A percentile compares a stretch with the other conserved stretches of the same genome.
Evolutionary conservation across 2,329 filamentous ascomycete species (phyloP).

Genomic region (Hypoxylon sp.): DNA sequence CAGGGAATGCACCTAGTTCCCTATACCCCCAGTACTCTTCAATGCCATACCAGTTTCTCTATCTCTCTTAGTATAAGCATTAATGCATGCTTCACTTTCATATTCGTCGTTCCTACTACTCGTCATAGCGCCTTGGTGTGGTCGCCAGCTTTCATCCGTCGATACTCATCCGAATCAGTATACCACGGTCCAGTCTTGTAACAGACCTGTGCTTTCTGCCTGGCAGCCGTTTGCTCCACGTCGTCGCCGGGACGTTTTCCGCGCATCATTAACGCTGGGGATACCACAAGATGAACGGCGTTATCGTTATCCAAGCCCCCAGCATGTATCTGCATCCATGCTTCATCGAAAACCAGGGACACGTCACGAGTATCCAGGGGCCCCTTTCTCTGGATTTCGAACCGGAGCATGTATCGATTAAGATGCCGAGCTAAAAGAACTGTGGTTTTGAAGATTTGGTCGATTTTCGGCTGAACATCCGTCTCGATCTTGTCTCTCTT

Average conservation of each 20-base stretch:
- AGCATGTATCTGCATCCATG: slow-evolving; percentile 13
- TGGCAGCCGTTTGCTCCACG: background rate
- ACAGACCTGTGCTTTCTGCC: background rate
- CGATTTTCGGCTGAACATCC: background rate
- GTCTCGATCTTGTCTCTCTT: background rate
- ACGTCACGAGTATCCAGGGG: background rate
- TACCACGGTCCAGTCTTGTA: background rate
- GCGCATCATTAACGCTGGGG: slow-evolving; percentile 9
- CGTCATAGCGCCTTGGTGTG: background rate
- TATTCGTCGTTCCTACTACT: too few relatives aligned
- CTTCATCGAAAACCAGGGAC: background rate
- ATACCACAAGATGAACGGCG: background rate
- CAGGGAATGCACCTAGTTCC: background rate
- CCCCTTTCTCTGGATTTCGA: slow-evolving; percentile 12
- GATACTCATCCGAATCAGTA: background rate
- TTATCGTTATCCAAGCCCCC: background rate
- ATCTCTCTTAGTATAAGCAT: too few relatives aligned
- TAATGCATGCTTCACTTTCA: too few relatives aligned
- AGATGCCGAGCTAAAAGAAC: slow-evolving; percentile 7
- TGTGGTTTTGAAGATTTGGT: background rate
- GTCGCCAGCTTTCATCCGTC: background rate
- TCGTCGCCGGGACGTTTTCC: background rate
- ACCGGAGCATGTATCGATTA: background rate
- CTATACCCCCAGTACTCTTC: background rate
- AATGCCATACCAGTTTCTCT: background rate